Evolutionary conservation across 1,284 basidiomycete genomes (phyloP).

Genomic region (Cutaneotrichosporon cutaneum): DNA sequence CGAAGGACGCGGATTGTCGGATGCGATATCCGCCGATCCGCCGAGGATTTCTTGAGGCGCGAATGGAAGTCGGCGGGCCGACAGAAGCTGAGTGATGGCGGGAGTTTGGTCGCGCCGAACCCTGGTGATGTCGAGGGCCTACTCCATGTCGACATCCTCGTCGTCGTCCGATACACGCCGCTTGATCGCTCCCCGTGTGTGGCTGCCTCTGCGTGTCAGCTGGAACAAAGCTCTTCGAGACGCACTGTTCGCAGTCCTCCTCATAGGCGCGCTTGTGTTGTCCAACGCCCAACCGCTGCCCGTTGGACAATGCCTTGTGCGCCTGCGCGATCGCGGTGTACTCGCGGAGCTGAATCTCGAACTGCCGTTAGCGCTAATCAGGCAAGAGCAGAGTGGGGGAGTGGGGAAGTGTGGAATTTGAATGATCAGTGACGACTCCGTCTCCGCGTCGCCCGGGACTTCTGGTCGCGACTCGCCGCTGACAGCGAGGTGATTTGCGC

Average conservation of each 20-base stretch:
- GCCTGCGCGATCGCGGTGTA: conserved; percentile 74
- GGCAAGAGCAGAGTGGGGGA: background rate
- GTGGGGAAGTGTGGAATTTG: background rate
- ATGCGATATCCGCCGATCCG: background rate
- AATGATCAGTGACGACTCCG: no score
- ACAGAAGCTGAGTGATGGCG: no score
- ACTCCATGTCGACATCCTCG: conserved; percentile 8
- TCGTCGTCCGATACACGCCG: conserved; percentile 8
- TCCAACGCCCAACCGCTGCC: no score
- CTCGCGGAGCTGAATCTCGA: conserved; percentile 84
- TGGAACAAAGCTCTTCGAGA: no score
- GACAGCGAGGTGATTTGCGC: no score
- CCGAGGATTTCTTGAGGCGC: background rate
- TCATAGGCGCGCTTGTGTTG: conserved; percentile 27
- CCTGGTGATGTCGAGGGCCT: background rate
- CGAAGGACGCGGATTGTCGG: no score
- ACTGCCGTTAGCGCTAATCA: conserved; percentile 55
- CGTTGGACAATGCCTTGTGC: conserved; percentile 31
- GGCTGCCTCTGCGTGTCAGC: background rate
- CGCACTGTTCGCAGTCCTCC: conserved; percentile 12
- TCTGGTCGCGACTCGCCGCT: no score
- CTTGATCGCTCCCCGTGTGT: background rate
- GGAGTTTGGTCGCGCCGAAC: background rate
- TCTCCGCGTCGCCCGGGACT: no score
- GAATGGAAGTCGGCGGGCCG: no score